Conservation (phyloP, 148 eudicot species). For the Silene latifolia region DNA sequence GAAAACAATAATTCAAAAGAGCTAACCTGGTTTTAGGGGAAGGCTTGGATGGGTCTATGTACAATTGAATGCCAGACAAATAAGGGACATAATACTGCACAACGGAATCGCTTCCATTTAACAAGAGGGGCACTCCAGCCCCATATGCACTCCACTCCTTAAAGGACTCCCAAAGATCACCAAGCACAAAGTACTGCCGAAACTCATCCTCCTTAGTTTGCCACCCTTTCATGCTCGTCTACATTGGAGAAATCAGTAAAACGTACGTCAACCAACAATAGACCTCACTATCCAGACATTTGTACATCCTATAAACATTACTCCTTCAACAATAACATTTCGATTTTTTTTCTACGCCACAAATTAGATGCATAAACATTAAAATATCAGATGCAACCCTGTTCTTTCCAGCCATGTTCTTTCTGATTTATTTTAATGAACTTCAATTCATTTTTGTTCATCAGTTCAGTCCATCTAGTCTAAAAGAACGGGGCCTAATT, state of each 20-base stretch:
- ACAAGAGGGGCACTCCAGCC: conserved; percentile 83
- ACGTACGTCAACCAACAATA: neutral
- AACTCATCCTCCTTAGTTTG: conserved; percentile 43
- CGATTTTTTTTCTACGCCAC: neutral
- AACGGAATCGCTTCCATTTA: conserved; percentile 71
- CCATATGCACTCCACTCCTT: conserved; percentile 97
- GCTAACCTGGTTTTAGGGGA: conserved; percentile 46
- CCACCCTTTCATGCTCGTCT: conserved; percentile 68
- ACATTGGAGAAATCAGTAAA: conserved; percentile 5
- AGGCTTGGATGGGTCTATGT: conserved; percentile 56
- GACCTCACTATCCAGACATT: neutral
- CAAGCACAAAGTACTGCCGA: conserved; percentile 73
- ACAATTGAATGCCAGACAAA: conserved; percentile 82
- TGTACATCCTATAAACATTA: neutral
- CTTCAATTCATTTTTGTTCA: too few species aligned
- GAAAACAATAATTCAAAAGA: neutral
- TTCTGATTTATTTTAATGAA: too few species aligned
- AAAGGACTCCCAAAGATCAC: conserved; percentile 90
- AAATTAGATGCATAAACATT: neutral
- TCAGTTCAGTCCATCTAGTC: too few species aligned
- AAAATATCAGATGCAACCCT: neutral
- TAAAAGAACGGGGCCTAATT: too few species aligned
- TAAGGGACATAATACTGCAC: conserved; percentile 95
- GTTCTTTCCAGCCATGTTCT: neutral
- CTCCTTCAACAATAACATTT: neutral